Evolutionary conservation across 495 filamentous ascomycete genomes (phyloP).

Genomic region (Tuber microsphaerosporum): DNA sequence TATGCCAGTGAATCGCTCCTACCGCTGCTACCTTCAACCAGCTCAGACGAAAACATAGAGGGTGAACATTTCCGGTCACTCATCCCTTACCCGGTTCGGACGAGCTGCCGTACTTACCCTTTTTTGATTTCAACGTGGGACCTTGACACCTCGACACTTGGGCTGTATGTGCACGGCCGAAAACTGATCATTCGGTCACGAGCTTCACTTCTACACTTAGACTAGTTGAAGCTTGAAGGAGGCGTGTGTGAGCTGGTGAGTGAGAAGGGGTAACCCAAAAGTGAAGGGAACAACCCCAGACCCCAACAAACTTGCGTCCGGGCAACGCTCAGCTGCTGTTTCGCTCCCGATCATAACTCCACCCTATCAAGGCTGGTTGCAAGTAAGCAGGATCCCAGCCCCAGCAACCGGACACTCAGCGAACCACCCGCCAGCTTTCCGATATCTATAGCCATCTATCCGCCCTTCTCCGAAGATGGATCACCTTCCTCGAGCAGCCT

Average conservation of each 20-base stretch:
- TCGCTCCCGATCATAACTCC: background rate
- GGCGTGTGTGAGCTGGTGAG: background rate
- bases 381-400: background rate
- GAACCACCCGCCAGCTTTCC: background rate
- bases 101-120: background rate
- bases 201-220: constrained; percentile 1
- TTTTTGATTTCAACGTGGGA: background rate
- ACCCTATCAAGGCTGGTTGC: background rate
- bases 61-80: background rate
- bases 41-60: background rate
- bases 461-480: background rate
- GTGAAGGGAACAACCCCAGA: background rate
- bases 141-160: background rate
- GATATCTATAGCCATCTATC: background rate
- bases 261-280: background rate
- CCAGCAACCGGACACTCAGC: background rate
- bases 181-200: constrained; percentile 2
- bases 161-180: background rate
- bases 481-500: background rate
- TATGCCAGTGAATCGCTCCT: constrained; percentile 2
- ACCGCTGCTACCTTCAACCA: background rate
- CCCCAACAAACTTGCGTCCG: background rate
- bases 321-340: constrained; percentile 1
- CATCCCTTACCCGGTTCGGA: background rate
- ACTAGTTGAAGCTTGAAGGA: background rate